Evolutionary conservation across 495 filamentous ascomycete species (phyloP), one percentile per base, ranked within the genome.

Genomic region (Penicillium cosmopolitanum): DNA sequence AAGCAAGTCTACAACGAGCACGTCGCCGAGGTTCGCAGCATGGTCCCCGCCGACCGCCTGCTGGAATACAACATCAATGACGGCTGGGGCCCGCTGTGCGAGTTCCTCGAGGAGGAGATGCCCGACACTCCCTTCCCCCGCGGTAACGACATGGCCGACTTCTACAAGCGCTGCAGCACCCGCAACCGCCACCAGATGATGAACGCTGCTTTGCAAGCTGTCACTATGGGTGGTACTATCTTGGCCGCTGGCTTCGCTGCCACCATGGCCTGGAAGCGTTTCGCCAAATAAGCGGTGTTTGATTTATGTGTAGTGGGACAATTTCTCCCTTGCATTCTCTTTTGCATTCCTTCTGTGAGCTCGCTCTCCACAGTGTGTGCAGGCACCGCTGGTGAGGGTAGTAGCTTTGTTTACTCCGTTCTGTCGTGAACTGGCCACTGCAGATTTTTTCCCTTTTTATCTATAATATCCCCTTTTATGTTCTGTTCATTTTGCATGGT

Each of bases 81-180:
- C 46, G 88, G 88, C 54, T 89, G 87, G 87, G 84, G 67, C 25
- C 87, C 86, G 10, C 77, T 91, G 16, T 89, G 86, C 73, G 76
- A 85, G 55, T 89, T 89, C 73, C 78, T 89, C 0, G 86, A 82
- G 38, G 79, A 84, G 53, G 75, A 79, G 6, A 70, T 85, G 8
- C 88, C 88, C 9, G 73, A 79, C 55, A 72, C 73, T 8, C 59
- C 72, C 7, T 82, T 80, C 68, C 79, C 79, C 42, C 73, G 73
- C 12, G 74, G 74, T 19, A 82, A 82, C 58, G 77, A 80, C 64
- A 78, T 80, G 77, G 77, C 75, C 72, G 73, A 84, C 60, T 88
- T 88, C 70, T 82, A 85, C 66, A 75, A 80, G 53, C 77, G 85
- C 51, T 87, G 83, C 67, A 77, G 79, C 25, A 74, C 74, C 36